Evolutionary conservation across 2,329 filamentous ascomycete species (phyloP), one percentile per base, ranked within the genome.

Genomic region (Aspergillus udagawae): DNA sequence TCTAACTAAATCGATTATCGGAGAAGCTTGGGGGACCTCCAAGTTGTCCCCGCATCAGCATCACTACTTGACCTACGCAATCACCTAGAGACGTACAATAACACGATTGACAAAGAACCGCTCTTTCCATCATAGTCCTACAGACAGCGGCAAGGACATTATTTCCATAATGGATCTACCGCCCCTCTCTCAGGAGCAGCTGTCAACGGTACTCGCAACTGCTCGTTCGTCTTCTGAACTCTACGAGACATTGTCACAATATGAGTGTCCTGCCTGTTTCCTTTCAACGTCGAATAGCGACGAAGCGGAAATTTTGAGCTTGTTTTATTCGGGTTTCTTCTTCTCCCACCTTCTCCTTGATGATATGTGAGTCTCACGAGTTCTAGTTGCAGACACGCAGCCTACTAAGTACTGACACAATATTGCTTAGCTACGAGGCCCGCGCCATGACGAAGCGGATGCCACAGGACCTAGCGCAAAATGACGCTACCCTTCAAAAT

Each of bases 271-370:
- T 51, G 70, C 73, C 25, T 70, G 66, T 42, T 58, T 75, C 6
- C 61, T 70, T 8, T 67, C 67, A 51, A 62, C 64, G 21, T 54
- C 55, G 27, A 53, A 63, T 50, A 58, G 58, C 4, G 62, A 62
- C 14, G 65, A 73, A 28, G 47, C 60, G 5, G 61, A 69, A 10
- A 61, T 76, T 3, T 60, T 77, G 14, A 70, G 70, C 60, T 58
- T 68, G 7, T 77, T 72, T 57, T 77, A 76, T 51, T 72, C 73
- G 4, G 67, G 67, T 12, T 76, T 74, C 56, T 69, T 77, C 49
- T 69, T 77, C 49, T 70, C 71, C 6, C 73, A 75, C 44, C 70
- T 77, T 49, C 68, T 77, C 47, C 70, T 68, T 9, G 67, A 75
- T 51, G 67, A 77, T 63, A 66, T 75, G 75, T 77, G 29, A 64